These are phyloP conservation scores for Scheffersomyces cryptocercus DNA, from an alignment of 1,139 yeast species.

Conservation along the genomic window DNA sequence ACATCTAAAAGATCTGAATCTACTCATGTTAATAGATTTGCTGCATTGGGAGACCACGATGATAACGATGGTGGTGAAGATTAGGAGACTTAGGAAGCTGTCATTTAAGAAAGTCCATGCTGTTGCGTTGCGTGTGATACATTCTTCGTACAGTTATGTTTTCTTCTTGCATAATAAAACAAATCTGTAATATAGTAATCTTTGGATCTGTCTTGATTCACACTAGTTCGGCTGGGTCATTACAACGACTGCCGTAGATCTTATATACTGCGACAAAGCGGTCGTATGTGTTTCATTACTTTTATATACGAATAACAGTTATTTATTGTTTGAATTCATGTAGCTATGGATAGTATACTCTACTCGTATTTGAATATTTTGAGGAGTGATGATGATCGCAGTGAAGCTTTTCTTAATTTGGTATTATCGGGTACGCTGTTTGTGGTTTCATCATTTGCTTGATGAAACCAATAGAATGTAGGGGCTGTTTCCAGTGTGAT, in stretches of 20 bases:
- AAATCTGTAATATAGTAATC: constrained; percentile 11
- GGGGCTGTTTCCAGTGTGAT: too few relatives aligned
- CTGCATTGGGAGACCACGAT: constrained; percentile 51
- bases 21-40: constrained; percentile 53
- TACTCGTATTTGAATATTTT: too few relatives aligned
- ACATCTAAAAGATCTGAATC: constrained; percentile 44
- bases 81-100: constrained; percentile 19
- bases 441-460: too few relatives aligned
- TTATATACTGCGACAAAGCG: too few relatives aligned
- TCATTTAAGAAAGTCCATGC: neutral
- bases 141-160: neutral
- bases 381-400: too few relatives aligned
- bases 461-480: too few relatives aligned
- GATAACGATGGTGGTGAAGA: constrained; percentile 35
- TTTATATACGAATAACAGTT: neutral
- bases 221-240: neutral
- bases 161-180: constrained; percentile 9
- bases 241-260: too few relatives aligned
- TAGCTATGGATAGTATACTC: too few relatives aligned
- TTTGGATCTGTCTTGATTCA: constrained; percentile 2
- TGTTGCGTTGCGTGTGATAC: too few relatives aligned
- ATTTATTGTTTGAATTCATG: neutral
- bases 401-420: too few relatives aligned
- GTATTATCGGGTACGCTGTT: too few relatives aligned
- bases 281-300: neutral